Percentiles rank a stretch among this genome's conserved stretches.
These are phyloP conservation scores for Heliamphora pulchella DNA, from an alignment of 179 eudicot genomes.

Conservation along the genomic window DNA sequence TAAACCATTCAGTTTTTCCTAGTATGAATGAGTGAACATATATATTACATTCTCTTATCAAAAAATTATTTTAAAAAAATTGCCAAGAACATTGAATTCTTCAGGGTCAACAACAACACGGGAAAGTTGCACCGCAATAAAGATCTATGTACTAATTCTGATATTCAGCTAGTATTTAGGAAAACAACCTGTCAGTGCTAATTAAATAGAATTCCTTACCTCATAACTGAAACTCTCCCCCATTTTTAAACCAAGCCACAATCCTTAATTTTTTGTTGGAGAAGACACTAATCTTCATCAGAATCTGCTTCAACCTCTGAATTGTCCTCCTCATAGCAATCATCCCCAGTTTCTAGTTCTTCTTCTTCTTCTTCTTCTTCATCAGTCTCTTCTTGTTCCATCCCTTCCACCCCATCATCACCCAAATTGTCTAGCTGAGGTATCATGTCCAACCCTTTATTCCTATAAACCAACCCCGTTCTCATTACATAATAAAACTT, in stretches of 20 bases:
- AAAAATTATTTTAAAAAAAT: background rate
- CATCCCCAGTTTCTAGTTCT: conserved; percentile 42
- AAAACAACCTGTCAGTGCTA: background rate
- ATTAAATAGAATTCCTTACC: background rate
- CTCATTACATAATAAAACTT: conserved; percentile 73
- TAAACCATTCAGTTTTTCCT: background rate
- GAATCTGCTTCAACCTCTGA: conserved; percentile 36
- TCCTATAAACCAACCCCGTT: conserved; percentile 60
- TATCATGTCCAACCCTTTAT: conserved; percentile 46
- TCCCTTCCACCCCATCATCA: conserved; percentile 26
- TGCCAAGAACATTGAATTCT: background rate
- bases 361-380: conserved; percentile 33
- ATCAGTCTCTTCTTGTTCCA: conserved; percentile 23
- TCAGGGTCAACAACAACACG: conserved; percentile 4
- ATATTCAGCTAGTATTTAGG: background rate
- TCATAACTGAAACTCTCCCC: conserved; percentile 16
- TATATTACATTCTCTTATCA: no score
- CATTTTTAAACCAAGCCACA: background rate
- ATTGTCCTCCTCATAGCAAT: conserved; percentile 30
- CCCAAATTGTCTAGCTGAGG: conserved; percentile 37
- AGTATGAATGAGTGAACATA: no score
- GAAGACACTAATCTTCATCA: conserved; percentile 30
- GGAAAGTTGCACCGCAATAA: background rate
- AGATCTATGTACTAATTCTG: background rate
- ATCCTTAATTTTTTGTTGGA: background rate